Evolutionary conservation across 306 rosid genomes (phyloP).

Genomic region (Chamaecrista fasciculata): DNA sequence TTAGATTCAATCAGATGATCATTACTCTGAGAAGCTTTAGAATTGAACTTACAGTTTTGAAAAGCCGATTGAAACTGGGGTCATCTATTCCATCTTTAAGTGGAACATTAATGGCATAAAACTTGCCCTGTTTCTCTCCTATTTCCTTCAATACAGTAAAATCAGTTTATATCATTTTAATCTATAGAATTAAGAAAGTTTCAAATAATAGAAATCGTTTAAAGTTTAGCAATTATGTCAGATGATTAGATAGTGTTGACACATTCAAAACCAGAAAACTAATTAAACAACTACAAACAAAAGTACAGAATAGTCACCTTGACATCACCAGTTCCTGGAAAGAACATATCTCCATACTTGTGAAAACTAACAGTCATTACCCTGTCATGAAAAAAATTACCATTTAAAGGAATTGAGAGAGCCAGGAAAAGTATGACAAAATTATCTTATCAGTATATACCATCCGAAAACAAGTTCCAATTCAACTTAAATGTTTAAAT

Average conservation of each 20-base stretch:
- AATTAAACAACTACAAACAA: slow-evolving; percentile 4
- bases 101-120: slow-evolving; percentile 97
- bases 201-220: slow-evolving; percentile 18
- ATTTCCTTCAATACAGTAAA: slow-evolving; percentile 74
- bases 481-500: slow-evolving; percentile 7
- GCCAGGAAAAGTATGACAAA: background rate
- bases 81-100: slow-evolving; percentile 99
- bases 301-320: slow-evolving; percentile 61
- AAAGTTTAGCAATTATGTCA: slow-evolving; percentile 18
- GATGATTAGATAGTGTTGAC: background rate
- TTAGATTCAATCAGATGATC: slow-evolving; percentile 21
- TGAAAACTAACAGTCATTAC: slow-evolving; percentile 99
- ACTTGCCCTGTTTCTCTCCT: slow-evolving; percentile 98
- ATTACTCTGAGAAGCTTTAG: background rate
- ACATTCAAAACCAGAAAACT: background rate
- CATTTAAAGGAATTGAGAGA: slow-evolving; percentile 30
- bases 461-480: slow-evolving; percentile 18
- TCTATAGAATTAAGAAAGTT: slow-evolving; percentile 18
- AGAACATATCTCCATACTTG: slow-evolving; percentile 93
- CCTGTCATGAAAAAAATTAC: slow-evolving; percentile 56
- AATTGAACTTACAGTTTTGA: slow-evolving; percentile 74
- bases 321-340: slow-evolving; percentile 97
- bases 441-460: background rate
- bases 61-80: slow-evolving; percentile 89
- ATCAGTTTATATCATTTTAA: slow-evolving; percentile 41